Evolutionary conservation across 176 grass and related monocot species (phyloP).

Genomic region (Areca catechu): DNA sequence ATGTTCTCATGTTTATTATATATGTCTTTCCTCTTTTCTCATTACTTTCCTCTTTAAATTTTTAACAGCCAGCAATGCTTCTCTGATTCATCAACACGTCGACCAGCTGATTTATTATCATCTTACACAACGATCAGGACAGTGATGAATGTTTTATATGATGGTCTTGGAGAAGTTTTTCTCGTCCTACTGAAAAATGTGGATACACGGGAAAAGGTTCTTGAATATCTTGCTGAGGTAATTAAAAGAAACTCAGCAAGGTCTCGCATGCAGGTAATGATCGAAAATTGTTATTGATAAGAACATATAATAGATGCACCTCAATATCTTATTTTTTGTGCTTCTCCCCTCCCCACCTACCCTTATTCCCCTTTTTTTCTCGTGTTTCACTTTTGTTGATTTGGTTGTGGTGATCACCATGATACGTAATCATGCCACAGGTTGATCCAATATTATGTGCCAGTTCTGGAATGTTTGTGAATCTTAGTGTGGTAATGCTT

Average conservation of each 20-base stretch:
- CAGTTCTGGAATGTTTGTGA: conserved; percentile 95
- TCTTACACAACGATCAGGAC: conserved; percentile 81
- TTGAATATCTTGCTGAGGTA: conserved; percentile 69
- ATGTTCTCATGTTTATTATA: no score
- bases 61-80: conserved; percentile 84
- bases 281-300: background rate
- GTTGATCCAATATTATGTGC: conserved; percentile 77
- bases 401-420: no score
- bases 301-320: no score
- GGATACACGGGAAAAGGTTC: conserved; percentile 85
- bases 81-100: conserved; percentile 55
- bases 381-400: no score
- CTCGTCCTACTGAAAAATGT: conserved; percentile 68
- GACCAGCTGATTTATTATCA: conserved; percentile 74
- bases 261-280: conserved; percentile 83
- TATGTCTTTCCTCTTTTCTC: background rate
- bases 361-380: no score
- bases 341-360: no score
- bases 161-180: conserved; percentile 73
- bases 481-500: conserved; percentile 85
- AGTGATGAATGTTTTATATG: conserved; percentile 84
- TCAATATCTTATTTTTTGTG: background rate
- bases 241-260: conserved; percentile 75
- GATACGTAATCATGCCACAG: conserved; percentile 29
- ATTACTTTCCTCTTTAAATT: conserved; percentile 6